Evolutionary conservation across 371 early-diverging fungal species (phyloP).

Genomic region (Sporodiniella umbellata): DNA sequence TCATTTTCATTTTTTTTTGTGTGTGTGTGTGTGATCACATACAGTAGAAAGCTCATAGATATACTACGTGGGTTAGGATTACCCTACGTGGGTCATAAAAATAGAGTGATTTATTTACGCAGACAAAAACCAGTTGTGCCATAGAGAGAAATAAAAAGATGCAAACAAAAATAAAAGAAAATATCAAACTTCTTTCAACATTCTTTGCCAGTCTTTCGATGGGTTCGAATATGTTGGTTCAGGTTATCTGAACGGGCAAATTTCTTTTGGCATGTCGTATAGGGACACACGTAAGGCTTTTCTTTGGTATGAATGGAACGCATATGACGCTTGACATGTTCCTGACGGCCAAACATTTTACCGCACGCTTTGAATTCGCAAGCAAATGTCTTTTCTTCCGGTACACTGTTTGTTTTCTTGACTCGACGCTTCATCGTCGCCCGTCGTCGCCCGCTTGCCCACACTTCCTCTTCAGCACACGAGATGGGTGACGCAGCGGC

Average conservation of each 20-base stretch:
- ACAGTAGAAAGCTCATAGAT: too few relatives aligned
- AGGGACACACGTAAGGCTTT: conserved; percentile 61
- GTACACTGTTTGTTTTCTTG: neutral
- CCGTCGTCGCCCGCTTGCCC: neutral
- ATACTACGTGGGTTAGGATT: too few relatives aligned
- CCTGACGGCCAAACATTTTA: conserved; percentile 75
- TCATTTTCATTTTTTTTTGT: too few relatives aligned
- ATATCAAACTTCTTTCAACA: neutral
- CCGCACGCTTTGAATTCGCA: conserved; percentile 60
- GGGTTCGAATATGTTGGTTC: conserved; percentile 66
- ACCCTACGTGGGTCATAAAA: too few relatives aligned
- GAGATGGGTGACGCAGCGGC: neutral
- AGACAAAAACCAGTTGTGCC: neutral
- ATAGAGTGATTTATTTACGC: too few relatives aligned
- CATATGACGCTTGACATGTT: conserved; percentile 84
- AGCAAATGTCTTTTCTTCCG: conserved; percentile 27
- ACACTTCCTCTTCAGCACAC: neutral
- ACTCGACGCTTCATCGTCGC: neutral
- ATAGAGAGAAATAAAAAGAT: too few relatives aligned
- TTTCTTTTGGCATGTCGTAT: conserved; percentile 67
- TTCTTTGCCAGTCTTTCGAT: conserved; percentile 23
- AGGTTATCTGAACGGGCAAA: conserved; percentile 88
- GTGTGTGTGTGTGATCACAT: too few relatives aligned
- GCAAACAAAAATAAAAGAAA: neutral
- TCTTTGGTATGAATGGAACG: conserved; percentile 58